These are phyloP conservation scores for Margaritispora aquatica DNA, from an alignment of 495 filamentous ascomycete species.

Conservation along the genomic window DNA sequence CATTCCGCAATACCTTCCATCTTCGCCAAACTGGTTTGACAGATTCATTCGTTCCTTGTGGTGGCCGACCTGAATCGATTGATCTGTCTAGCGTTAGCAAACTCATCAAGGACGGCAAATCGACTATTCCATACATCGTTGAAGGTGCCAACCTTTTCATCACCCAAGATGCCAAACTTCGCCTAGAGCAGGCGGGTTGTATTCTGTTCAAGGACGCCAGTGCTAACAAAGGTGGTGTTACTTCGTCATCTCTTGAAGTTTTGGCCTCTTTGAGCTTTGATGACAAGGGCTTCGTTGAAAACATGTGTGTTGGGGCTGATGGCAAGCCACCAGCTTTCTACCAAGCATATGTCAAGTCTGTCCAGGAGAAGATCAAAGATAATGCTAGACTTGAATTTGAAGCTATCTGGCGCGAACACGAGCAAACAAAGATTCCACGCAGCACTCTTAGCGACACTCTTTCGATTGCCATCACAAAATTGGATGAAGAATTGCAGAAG, in stretches of 20 bases:
- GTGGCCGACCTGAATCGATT: slow-evolving; percentile 94
- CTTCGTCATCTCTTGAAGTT: slow-evolving; percentile 95
- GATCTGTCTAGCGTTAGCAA: slow-evolving; percentile 80
- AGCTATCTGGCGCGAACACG: slow-evolving; percentile 92
- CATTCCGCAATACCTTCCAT: slow-evolving; percentile 97
- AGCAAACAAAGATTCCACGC: slow-evolving; percentile 68
- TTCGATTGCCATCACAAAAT: slow-evolving; percentile 82
- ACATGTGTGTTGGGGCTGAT: slow-evolving; percentile 83
- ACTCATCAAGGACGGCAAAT: slow-evolving; percentile 81
- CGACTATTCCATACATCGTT: slow-evolving; percentile 85
- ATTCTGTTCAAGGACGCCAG: slow-evolving; percentile 97
- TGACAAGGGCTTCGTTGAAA: slow-evolving; percentile 74
- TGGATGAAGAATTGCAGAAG: slow-evolving; percentile 91
- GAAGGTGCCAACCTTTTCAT: slow-evolving; percentile 98
- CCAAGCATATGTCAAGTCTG: slow-evolving; percentile 82
- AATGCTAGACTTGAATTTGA: slow-evolving; percentile 95
- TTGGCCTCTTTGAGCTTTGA: slow-evolving; percentile 91
- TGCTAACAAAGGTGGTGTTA: slow-evolving; percentile 98
- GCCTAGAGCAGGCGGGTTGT: slow-evolving; percentile 87
- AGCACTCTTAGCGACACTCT: slow-evolving; percentile 85
- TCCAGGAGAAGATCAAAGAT: slow-evolving; percentile 80
- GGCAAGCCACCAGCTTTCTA: slow-evolving; percentile 87
- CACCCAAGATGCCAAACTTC: slow-evolving; percentile 95
- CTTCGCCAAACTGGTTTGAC: slow-evolving; percentile 68
- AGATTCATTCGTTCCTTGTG: slow-evolving; percentile 92